Evolutionary conservation across 2,329 filamentous ascomycete genomes (phyloP).

Genomic region (Diaporthe sp.): DNA sequence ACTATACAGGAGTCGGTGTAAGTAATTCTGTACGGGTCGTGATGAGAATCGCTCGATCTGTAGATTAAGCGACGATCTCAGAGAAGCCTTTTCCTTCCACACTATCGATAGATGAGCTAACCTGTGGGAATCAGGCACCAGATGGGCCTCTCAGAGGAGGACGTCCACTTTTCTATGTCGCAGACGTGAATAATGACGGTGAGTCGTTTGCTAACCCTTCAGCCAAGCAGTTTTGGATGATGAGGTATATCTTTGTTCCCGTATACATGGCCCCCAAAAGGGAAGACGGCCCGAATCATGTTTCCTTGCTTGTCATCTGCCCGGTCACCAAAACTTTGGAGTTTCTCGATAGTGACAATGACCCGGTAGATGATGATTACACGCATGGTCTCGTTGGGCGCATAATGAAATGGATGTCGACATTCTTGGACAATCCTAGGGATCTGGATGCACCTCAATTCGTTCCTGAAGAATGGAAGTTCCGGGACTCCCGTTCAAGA

Average conservation of each 20-base stretch:
- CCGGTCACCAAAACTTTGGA: background rate
- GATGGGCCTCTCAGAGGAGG: background rate
- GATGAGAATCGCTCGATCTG: background rate
- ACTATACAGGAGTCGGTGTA: background rate
- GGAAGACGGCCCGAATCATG: background rate
- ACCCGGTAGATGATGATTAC: background rate
- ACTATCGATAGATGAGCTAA: background rate
- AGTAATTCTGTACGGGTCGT: background rate
- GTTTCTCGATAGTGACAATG: background rate
- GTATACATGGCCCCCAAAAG: background rate
- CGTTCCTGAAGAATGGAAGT: background rate
- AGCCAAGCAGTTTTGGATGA: conserved; percentile 1
- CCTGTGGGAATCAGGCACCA: background rate
- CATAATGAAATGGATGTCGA: conserved; percentile 14
- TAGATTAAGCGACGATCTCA: background rate
- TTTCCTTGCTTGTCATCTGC: background rate
- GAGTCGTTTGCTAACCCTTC: background rate
- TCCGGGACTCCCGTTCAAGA: background rate
- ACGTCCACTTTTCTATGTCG: background rate
- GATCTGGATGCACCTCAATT: background rate
- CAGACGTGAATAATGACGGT: background rate
- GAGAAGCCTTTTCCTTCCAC: too few relatives aligned
- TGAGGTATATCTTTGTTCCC: conserved; percentile 1
- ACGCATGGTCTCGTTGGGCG: background rate
- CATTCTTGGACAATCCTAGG: background rate